These are phyloP conservation scores for Trichothecium roseum DNA, from an alignment of 2,329 filamentous ascomycete genomes.

Conservation along the genomic window DNA sequence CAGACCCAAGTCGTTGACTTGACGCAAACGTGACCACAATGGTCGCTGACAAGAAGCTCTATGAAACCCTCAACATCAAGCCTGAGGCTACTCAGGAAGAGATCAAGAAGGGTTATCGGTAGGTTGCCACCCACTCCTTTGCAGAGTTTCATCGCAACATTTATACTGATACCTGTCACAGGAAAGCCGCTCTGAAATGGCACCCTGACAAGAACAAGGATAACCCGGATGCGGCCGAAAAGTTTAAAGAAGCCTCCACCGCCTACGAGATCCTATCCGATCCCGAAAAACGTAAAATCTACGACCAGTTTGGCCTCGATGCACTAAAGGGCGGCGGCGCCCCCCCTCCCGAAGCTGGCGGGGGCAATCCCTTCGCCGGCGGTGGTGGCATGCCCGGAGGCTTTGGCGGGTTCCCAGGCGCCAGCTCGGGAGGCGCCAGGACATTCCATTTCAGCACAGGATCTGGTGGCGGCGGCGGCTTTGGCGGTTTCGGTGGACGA, in stretches of 20 bases:
- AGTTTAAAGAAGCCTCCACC: constrained; percentile 97
- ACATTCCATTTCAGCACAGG: constrained; percentile 56
- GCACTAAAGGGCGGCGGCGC: constrained; percentile 71
- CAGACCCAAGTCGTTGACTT: background rate
- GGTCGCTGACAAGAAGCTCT: constrained; percentile 93
- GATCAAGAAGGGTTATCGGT: constrained; percentile 93
- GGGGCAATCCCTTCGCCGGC: constrained; percentile 51
- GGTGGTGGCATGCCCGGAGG: constrained; percentile 47
- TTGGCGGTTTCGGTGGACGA: constrained; percentile 66
- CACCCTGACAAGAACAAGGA: constrained; percentile 99
- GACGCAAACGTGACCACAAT: constrained; percentile 40
- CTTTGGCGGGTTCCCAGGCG: constrained; percentile 31
- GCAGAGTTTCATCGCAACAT: constrained; percentile 1
- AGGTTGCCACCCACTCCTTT: constrained; percentile 23
- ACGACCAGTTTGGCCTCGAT: constrained; percentile 90
- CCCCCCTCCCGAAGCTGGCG: constrained; percentile 48
- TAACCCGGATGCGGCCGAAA: constrained; percentile 74
- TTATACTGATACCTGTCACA: constrained; percentile 31
- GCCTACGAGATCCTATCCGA: constrained; percentile 97
- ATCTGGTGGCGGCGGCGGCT: constrained; percentile 37
- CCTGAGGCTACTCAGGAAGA: constrained; percentile 80
- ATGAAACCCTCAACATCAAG: constrained; percentile 74
- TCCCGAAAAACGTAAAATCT: constrained; percentile 90
- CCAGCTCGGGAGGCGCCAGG: constrained; percentile 34
- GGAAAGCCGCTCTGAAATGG: constrained; percentile 80